Conservation (phyloP, 495 filamentous ascomycete genomes). For the Penicillium subrubescens region DNA sequence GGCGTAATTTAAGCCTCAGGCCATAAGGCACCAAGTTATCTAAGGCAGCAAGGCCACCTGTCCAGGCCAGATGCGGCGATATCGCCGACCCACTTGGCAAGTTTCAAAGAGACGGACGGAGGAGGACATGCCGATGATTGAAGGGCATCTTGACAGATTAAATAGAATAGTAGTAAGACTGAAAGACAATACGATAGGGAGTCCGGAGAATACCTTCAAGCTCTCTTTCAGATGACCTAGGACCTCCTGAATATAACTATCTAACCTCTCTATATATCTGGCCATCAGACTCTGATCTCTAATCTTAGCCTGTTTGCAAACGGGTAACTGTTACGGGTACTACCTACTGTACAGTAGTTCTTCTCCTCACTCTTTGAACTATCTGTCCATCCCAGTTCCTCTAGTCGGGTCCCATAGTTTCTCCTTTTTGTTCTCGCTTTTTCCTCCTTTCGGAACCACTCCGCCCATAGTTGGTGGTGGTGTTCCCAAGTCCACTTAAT, state of each 20-base stretch:
- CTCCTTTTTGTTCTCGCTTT: not conserved
- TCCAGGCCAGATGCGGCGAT: slow-evolving; percentile 4
- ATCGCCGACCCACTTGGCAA: not conserved
- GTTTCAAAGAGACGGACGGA: not conserved
- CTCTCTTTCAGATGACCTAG: not conserved
- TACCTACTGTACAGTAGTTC: not conserved
- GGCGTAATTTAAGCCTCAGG: not conserved
- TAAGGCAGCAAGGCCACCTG: slow-evolving; percentile 3
- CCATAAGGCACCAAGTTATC: slow-evolving; percentile 3
- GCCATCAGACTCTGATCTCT: not conserved
- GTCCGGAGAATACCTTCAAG: not conserved
- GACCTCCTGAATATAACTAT: not conserved
- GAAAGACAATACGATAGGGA: not conserved
- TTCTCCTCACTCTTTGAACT: not conserved
- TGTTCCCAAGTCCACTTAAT: not conserved
- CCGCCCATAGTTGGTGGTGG: not conserved
- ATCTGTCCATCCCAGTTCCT: too few species aligned
- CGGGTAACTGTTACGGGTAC: not conserved
- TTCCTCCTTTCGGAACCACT: not conserved
- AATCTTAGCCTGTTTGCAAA: slow-evolving; percentile 2
- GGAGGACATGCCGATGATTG: too few species aligned
- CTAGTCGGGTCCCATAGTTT: not conserved
- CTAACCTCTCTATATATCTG: not conserved
- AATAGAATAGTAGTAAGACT: not conserved
- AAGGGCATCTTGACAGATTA: not conserved